A percentile compares a stretch with the other conserved stretches of the same genome.
phyloP scores from a whole-genome alignment of 805 yeast species.

The Novakomyces olei region DNA sequence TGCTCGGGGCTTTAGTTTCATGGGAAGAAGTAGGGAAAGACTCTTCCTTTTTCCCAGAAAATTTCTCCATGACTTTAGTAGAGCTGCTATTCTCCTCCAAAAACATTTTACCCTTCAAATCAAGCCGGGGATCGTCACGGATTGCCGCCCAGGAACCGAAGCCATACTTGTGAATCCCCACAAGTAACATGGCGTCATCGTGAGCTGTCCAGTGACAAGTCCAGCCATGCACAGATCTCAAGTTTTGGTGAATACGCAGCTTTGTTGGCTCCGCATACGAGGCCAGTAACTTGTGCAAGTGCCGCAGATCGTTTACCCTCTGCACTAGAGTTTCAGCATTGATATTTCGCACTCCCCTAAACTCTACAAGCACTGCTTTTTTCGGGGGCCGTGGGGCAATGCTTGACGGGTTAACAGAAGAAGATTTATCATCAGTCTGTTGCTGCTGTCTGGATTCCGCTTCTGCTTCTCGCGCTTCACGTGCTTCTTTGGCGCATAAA shows the following conservation, averaged over 20 bases:
- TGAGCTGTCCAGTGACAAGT: constrained; percentile 59
- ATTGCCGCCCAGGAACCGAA: constrained; percentile 89
- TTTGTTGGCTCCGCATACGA: constrained; percentile 15
- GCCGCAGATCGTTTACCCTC: constrained; percentile 66
- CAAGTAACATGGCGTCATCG: constrained; percentile 69
- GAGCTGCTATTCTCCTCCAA: constrained; percentile 28
- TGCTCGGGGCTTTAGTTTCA: constrained; percentile 73
- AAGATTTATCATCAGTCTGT: constrained; percentile 17
- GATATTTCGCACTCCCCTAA: constrained; percentile 63
- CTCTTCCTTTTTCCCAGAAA: constrained; percentile 15
- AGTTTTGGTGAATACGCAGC: constrained; percentile 37
- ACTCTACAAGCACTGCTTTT: constrained; percentile 75
- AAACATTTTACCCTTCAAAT: constrained; percentile 64
- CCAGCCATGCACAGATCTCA: constrained; percentile 83
- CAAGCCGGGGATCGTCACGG: constrained; percentile 83
- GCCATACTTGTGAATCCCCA: constrained; percentile 82
- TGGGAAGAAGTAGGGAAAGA: constrained; percentile 61
- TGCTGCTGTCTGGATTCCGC: constrained; percentile 41
- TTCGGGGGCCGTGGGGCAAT: constrained; percentile 47
- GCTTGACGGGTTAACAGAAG: constrained; percentile 12
- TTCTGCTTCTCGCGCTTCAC: constrained; percentile 38
- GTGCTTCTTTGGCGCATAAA: no score
- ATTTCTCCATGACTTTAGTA: constrained; percentile 18
- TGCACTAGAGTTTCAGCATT: constrained; percentile 73
- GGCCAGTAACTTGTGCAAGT: constrained; percentile 24